Percentiles rank a stretch among this genome's conserved stretches.
phyloP scores from a whole-genome alignment of 2,329 filamentous ascomycete species.

The Hymenotorrendiella dingleyae region DNA sequence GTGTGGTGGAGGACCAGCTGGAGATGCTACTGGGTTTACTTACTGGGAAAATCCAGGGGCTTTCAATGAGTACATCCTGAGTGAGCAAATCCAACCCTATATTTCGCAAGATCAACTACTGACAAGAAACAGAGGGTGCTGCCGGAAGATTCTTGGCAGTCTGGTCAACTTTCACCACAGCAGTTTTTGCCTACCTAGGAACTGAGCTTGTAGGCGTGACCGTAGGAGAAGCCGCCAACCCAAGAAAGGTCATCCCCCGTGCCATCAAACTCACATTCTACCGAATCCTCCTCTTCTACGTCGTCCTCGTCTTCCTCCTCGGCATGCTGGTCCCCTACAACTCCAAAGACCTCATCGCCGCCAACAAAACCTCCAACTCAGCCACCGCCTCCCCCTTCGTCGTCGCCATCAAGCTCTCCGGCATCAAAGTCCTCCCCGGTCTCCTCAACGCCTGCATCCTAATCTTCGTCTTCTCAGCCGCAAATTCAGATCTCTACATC shows the following conservation, averaged over 20 bases:
- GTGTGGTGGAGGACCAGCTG: constrained; percentile 58
- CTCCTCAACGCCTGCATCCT: constrained; percentile 65
- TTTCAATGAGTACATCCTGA: constrained; percentile 36
- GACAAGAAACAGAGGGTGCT: constrained; percentile 26
- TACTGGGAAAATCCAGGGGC: constrained; percentile 43
- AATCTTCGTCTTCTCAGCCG: constrained; percentile 59
- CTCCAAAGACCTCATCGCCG: constrained; percentile 49
- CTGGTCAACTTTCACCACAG: constrained; percentile 44
- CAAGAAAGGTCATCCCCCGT: constrained; percentile 60
- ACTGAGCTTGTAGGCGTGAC: constrained; percentile 58
- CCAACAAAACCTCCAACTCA: constrained; percentile 38
- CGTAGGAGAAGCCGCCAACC: constrained; percentile 59
- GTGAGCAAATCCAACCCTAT: constrained; percentile 39
- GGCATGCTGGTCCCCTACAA: constrained; percentile 60
- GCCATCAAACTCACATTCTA: constrained; percentile 56
- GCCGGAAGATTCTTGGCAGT: constrained; percentile 53
- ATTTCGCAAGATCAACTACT: not conserved
- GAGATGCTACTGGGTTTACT: constrained; percentile 43
- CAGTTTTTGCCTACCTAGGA: constrained; percentile 56
- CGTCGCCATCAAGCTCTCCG: constrained; percentile 57
- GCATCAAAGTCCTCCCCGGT: constrained; percentile 57
- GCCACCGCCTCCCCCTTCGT: constrained; percentile 47
- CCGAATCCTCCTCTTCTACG: constrained; percentile 59
- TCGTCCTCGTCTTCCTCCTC: constrained; percentile 54
- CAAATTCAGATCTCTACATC: constrained; percentile 56